phyloP scores from a whole-genome alignment of 2,329 filamentous ascomycete genomes.

The Colletotrichum cereale region DNA sequence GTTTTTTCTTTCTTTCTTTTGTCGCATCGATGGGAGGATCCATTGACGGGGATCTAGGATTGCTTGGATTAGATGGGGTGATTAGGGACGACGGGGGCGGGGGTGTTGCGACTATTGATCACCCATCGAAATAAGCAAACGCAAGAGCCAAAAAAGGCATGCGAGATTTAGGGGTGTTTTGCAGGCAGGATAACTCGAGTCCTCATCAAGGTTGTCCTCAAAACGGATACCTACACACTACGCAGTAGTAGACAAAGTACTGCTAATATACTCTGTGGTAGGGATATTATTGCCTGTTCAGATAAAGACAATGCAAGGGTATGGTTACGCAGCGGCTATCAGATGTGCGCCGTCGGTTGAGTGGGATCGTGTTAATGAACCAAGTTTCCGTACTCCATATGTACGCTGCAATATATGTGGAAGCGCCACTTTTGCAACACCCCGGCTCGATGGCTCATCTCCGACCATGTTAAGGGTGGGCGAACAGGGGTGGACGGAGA shows the following conservation, averaged over 20 bases:
- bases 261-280: no score
- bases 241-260: no score
- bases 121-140: slow-evolving; percentile 17
- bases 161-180: slow-evolving; percentile 24
- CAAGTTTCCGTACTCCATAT: no score
- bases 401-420: no score
- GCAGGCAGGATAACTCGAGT: slow-evolving; percentile 5
- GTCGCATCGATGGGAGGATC: neutral
- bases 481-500: slow-evolving; percentile 11
- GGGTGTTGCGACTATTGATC: slow-evolving; percentile 18
- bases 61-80: slow-evolving; percentile 23
- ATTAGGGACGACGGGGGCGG: slow-evolving; percentile 30
- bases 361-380: slow-evolving; percentile 20
- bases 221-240: neutral
- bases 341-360: neutral
- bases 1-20: no score
- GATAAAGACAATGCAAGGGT: neutral
- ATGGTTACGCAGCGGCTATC: slow-evolving; percentile 30
- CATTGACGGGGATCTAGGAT: slow-evolving; percentile 14
- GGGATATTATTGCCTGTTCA: neutral
- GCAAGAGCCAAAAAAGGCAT: slow-evolving; percentile 4
- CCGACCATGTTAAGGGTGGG: slow-evolving; percentile 7
- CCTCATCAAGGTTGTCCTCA: slow-evolving; percentile 21
- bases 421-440: no score
- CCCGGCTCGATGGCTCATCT: slow-evolving; percentile 25